Base-by-base conservation (phyloP, 1,284 basidiomycete species). In the Exobasidium rhododendri region DNA sequence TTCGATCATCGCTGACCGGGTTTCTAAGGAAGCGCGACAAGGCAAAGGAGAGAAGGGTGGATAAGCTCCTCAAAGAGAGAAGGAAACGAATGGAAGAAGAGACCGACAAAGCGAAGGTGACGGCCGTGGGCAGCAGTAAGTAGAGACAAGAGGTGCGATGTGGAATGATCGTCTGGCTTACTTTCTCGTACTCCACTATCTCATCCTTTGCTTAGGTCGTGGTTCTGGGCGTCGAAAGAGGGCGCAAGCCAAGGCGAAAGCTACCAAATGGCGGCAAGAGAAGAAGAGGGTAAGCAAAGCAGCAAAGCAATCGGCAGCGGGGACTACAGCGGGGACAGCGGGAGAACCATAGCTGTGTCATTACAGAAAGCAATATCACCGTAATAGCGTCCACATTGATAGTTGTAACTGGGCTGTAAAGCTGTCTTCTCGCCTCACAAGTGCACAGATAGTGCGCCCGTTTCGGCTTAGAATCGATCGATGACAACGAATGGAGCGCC, bases 31-130 rank as follows among this genome's bases (percentile, higher is more conserved):
- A 76, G 60, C 64, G 73, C 35, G 74, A 78, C 64, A 76, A 77
- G 63, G 75, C 75, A 50, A 78, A 75, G 56, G 77, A 79, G 65
- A 62, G 74, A 20, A 67, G 72, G 55, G 68, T 67, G 47, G 72
- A 78, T 44, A 75, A 79, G 56, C 49, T 63, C 10, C 61, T 64
- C 20, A 65, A 68, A 46, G 68, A 66, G 26, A 67, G 68, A 50
- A 73, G 70, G 52, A 75, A 78, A 62, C 61, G 72, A 24, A 49
- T 75, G 17, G 58, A 75, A 51, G 58, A 63, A 20, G 63, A 67
- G 1, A 66, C 64, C 24, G 69, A 72, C 30, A 73, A 71, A 58
- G 70, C 70, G 35, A 63, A 63, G 49, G 62, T 75, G 47, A 59
- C 66, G 59, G 59, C 66, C 56, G 43, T 71, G 13, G 71, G 71